Percentiles rank a stretch among this genome's conserved stretches.
Conservation (phyloP, 345 rosid species). For the Populus alba region DNA sequence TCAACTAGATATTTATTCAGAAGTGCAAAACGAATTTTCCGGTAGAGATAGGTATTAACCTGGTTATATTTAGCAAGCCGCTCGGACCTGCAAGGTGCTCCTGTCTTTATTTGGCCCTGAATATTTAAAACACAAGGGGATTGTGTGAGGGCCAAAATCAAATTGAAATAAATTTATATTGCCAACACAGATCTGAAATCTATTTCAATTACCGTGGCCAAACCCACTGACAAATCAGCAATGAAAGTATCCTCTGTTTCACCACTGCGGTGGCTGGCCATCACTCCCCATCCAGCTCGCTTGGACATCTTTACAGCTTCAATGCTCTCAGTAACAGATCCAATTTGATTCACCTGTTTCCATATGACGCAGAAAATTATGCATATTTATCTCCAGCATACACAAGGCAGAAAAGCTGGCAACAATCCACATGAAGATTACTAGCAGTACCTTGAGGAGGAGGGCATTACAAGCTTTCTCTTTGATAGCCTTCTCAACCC, state of each 20-base stretch:
- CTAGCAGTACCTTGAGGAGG: slow-evolving; percentile 43
- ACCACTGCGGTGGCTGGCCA: slow-evolving; percentile 60
- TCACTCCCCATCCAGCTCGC: slow-evolving; percentile 53
- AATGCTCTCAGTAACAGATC: slow-evolving; percentile 54
- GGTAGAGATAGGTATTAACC: slow-evolving; percentile 22
- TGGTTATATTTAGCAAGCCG: slow-evolving; percentile 74
- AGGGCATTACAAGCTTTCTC: slow-evolving; percentile 56
- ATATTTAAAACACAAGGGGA: neutral
- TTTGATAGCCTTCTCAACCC: slow-evolving; percentile 55
- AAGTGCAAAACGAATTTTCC: neutral
- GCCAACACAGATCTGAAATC: neutral
- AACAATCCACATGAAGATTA: neutral
- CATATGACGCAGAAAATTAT: neutral
- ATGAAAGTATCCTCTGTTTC: slow-evolving; percentile 63
- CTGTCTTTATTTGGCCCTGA: slow-evolving; percentile 67
- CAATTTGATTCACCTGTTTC: slow-evolving; percentile 54
- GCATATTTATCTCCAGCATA: neutral
- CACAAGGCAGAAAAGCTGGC: neutral
- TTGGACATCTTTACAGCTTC: slow-evolving; percentile 57
- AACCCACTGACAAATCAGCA: slow-evolving; percentile 55
- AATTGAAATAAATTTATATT: neutral
- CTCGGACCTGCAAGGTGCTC: slow-evolving; percentile 75
- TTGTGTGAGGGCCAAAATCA: neutral
- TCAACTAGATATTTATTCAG: neutral
- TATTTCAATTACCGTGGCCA: slow-evolving; percentile 43